Conservation (phyloP, 73 alveolate genomes). For the Paramecium sonneborni region DNA sequence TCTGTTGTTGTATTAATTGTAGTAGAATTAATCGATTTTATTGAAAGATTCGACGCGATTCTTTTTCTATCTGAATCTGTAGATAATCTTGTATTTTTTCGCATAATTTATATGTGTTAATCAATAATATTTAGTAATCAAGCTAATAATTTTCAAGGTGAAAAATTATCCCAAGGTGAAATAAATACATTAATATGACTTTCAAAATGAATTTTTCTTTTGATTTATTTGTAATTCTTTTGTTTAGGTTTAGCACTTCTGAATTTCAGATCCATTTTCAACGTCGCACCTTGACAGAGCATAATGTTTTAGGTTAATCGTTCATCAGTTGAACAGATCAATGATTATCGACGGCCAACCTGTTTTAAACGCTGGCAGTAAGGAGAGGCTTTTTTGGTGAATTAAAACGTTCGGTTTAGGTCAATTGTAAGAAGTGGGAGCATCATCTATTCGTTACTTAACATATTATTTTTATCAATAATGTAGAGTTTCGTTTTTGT, state of each 20-base stretch:
- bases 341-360: neutral
- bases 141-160: neutral
- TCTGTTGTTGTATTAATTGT: neutral
- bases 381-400: neutral
- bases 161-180: neutral
- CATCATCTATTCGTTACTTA: slow-evolving; percentile 8
- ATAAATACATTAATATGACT: neutral
- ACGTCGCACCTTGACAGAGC: neutral
- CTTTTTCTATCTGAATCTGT: neutral
- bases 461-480: neutral
- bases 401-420: neutral
- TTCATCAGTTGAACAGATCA: neutral
- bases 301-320: neutral
- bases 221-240: neutral
- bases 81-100: neutral
- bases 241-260: neutral
- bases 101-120: neutral
- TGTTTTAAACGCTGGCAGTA: slow-evolving; percentile 6
- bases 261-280: neutral
- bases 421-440: slow-evolving; percentile 10
- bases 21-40: slow-evolving; percentile 11
- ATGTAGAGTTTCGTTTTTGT: slow-evolving; percentile 27
- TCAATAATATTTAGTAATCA: neutral
- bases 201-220: neutral
- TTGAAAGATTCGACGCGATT: neutral